These are phyloP conservation scores for Colletotrichum tabaci DNA, from an alignment of 2,329 filamentous ascomycete genomes.

Conservation along the genomic window DNA sequence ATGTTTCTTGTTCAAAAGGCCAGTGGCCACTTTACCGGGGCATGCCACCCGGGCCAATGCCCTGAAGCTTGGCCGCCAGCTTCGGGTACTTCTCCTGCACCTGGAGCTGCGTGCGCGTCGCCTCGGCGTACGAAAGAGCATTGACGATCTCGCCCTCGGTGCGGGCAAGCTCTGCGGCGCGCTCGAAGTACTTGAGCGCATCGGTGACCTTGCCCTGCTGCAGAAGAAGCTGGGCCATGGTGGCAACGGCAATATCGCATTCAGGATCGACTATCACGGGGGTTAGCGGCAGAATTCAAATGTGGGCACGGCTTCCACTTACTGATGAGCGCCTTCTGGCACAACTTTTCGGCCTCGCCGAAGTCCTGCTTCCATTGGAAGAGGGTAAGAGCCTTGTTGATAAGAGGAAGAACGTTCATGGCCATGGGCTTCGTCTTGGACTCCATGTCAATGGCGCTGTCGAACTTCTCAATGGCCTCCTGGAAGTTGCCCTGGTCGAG, in stretches of 20 bases:
- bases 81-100: constrained; percentile 90
- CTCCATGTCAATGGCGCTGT: constrained; percentile 99
- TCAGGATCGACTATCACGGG: constrained; percentile 86
- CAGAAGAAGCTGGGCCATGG: constrained; percentile 96
- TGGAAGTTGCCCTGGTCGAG: constrained; percentile 96
- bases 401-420: constrained; percentile 97
- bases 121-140: constrained; percentile 95
- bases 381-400: constrained; percentile 97
- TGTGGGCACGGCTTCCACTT: constrained; percentile 58
- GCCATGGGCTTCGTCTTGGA: constrained; percentile 92
- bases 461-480: constrained; percentile 98
- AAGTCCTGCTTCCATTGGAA: constrained; percentile 99
- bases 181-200: constrained; percentile 96
- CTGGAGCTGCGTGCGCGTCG: constrained; percentile 94
- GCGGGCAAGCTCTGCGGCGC: constrained; percentile 91
- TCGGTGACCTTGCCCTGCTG: constrained; percentile 98
- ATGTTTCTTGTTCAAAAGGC: constrained; percentile 6
- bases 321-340: constrained; percentile 98
- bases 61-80: constrained; percentile 79
- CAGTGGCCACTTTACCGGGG: constrained; percentile 37
- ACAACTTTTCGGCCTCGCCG: constrained; percentile 92
- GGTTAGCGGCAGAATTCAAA: constrained; percentile 50
- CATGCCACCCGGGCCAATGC: constrained; percentile 58
- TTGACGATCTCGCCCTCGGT: constrained; percentile 98
- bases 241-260: constrained; percentile 98